A percentile compares a stretch with the other conserved stretches of the same genome.
These are phyloP conservation scores for Leishmania guyanensis DNA, from an alignment of 208 protist genomes.

Conservation along the genomic window DNA sequence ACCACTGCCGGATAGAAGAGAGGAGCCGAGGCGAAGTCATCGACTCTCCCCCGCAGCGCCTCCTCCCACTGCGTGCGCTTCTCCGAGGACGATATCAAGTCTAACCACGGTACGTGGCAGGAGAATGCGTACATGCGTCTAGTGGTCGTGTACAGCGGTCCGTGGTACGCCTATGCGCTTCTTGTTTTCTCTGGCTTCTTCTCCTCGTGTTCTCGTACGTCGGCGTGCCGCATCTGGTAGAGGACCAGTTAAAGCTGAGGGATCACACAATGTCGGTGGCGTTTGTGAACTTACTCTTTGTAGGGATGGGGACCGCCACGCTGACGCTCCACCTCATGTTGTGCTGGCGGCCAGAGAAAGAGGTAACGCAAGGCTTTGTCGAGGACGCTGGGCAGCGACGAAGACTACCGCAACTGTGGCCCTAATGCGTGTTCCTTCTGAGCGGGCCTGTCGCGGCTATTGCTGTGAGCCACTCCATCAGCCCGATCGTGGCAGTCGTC, in stretches of 20 bases:
- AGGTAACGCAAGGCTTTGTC: conserved; percentile 24
- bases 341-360: conserved; percentile 20
- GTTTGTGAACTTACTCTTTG: conserved; percentile 23
- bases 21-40: not conserved
- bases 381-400: conserved; percentile 20
- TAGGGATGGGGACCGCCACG: not conserved
- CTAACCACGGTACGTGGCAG: conserved; percentile 15
- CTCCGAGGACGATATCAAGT: conserved; percentile 27
- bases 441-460: conserved; percentile 6
- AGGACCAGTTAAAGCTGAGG: not conserved
- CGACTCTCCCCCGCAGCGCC: not conserved
- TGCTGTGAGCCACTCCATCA: conserved; percentile 4
- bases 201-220: conserved; percentile 11
- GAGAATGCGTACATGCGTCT: conserved; percentile 34
- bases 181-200: conserved; percentile 17
- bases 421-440: not conserved
- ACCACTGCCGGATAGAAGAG: not conserved
- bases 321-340: conserved; percentile 13
- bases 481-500: conserved; percentile 7
- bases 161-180: conserved; percentile 33
- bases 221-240: conserved; percentile 17
- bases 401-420: conserved; percentile 26
- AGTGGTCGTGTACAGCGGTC: conserved; percentile 26
- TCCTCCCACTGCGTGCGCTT: conserved; percentile 29
- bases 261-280: conserved; percentile 20